These are phyloP conservation scores for Schizonepeta tenuifolia DNA, from an alignment of 257 asterid genomes.

Conservation along the genomic window DNA sequence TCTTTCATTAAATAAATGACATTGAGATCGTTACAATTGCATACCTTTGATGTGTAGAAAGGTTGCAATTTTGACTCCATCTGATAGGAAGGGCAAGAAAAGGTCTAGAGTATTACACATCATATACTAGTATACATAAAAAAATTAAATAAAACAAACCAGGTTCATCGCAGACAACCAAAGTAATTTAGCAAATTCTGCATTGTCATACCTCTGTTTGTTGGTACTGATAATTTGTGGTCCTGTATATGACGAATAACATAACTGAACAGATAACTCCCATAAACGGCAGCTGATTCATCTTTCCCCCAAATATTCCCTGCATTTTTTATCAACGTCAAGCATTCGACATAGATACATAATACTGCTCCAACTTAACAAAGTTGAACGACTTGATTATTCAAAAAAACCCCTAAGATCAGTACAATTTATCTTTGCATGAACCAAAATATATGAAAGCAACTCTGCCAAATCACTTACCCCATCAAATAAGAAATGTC, in stretches of 20 bases:
- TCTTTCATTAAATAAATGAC: not conserved
- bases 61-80: constrained; percentile 60
- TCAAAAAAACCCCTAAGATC: not conserved
- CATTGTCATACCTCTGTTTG: constrained; percentile 66
- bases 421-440: not conserved
- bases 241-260: constrained; percentile 74
- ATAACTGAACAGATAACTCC: constrained; percentile 70
- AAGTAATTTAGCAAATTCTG: constrained; percentile 26
- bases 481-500: constrained; percentile 61
- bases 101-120: constrained; percentile 16
- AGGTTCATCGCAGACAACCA: not conserved
- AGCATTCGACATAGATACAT: constrained; percentile 12
- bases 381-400: not conserved
- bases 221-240: constrained; percentile 80
- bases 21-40: constrained; percentile 8
- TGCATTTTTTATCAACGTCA: constrained; percentile 42
- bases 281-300: constrained; percentile 84
- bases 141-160: not conserved
- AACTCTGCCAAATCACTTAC: constrained; percentile 41
- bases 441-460: not conserved
- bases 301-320: constrained; percentile 74
- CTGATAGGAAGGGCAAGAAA: constrained; percentile 48
- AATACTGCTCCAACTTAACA: not conserved
- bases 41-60: constrained; percentile 59
- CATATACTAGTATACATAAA: not conserved